phyloP scores from a whole-genome alignment of 2,329 filamentous ascomycete species.

The Phialophora macrospora region DNA sequence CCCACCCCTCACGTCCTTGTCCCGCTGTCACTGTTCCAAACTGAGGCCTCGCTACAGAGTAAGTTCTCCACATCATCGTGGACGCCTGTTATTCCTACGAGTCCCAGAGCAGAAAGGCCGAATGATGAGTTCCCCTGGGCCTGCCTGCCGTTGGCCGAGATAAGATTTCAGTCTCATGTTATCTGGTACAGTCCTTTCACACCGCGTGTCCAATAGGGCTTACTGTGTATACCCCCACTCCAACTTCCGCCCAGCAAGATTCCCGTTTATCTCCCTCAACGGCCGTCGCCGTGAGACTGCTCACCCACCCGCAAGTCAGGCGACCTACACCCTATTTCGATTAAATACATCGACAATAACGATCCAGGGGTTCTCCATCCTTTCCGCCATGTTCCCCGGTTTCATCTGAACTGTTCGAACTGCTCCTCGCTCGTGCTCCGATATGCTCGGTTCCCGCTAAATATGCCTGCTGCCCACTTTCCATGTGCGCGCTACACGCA shows the following conservation, averaged over 20 bases:
- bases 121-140: not conserved
- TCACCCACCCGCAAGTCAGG: not conserved
- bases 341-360: slow-evolving; percentile 1
- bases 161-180: slow-evolving; percentile 12
- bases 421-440: slow-evolving; percentile 4
- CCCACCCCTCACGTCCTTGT: not conserved
- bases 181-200: not conserved
- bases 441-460: not conserved
- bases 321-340: slow-evolving; percentile 14
- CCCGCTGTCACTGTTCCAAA: not conserved
- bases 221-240: slow-evolving; percentile 14
- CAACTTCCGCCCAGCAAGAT: not conserved
- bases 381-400: slow-evolving; percentile 12
- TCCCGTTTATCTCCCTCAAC: slow-evolving; percentile 6
- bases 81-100: not conserved
- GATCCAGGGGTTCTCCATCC: slow-evolving; percentile 17
- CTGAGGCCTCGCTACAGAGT: not conserved
- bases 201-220: not conserved
- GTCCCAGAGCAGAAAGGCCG: not conserved
- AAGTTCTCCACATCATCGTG: not conserved
- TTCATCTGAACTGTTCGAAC: slow-evolving; percentile 17
- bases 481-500: slow-evolving; percentile 17
- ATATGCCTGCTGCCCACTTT: slow-evolving; percentile 21
- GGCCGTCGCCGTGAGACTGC: not conserved
- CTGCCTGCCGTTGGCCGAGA: slow-evolving; percentile 10